Evolutionary conservation across 495 filamentous ascomycete genomes (phyloP).

Genomic region (Clohesyomyces aquaticus): DNA sequence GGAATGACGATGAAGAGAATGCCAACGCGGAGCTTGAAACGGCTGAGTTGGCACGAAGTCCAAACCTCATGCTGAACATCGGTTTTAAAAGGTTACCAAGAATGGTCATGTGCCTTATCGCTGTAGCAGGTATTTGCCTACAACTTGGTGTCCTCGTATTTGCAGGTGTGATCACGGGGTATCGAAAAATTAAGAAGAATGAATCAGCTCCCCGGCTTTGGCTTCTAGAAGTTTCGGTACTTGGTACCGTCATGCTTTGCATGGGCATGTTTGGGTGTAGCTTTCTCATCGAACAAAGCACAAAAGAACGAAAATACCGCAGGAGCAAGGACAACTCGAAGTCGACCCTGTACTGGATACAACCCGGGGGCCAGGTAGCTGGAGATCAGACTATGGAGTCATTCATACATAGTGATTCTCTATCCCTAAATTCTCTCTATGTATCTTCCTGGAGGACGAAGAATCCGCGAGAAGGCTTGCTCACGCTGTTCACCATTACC

Average conservation of each 20-base stretch:
- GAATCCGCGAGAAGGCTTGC: background rate
- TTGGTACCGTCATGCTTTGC: conserved; percentile 1
- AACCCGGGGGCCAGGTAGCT: conserved; percentile 6
- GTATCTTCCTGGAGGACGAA: background rate
- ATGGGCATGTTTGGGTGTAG: background rate
- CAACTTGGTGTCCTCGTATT: background rate
- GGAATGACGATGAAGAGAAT: background rate
- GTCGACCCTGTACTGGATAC: conserved; percentile 1
- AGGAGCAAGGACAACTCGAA: background rate
- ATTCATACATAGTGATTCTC: background rate
- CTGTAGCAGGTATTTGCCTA: background rate
- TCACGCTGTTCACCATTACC: background rate
- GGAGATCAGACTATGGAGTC: conserved; percentile 4
- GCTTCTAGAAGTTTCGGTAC: background rate
- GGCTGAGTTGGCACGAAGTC: conserved; percentile 2
- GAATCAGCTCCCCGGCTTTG: background rate
- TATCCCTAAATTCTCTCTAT: background rate
- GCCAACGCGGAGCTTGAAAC: background rate
- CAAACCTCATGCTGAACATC: conserved; percentile 11
- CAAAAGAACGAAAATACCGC: background rate
- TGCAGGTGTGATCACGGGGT: background rate
- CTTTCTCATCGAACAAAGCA: conserved; percentile 2
- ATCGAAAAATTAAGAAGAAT: background rate
- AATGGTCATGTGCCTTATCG: background rate
- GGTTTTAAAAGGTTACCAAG: background rate